Conservation (phyloP, 2,329 filamentous ascomycete species). For the Aspergillus clavatus region DNA sequence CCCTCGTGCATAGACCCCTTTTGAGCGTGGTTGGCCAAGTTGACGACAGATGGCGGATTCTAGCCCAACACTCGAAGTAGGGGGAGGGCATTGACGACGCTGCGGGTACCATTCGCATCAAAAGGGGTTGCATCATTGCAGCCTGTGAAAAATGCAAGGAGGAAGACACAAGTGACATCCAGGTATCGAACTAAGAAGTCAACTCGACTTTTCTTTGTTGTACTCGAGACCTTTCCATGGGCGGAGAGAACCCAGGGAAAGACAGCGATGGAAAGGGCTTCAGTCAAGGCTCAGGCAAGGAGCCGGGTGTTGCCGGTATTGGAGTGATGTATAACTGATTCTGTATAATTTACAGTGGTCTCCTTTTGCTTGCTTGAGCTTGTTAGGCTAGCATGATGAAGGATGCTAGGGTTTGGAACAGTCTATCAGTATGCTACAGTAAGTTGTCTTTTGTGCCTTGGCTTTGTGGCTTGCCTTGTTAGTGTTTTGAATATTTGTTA, state of each 20-base stretch:
- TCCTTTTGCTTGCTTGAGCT: not conserved
- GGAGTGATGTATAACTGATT: too few species aligned
- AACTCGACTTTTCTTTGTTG: too few species aligned
- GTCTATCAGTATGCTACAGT: not conserved
- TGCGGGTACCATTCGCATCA: not conserved
- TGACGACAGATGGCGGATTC: not conserved
- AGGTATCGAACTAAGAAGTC: too few species aligned
- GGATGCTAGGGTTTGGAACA: not conserved
- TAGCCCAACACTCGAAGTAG: not conserved
- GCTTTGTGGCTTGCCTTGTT: too few species aligned
- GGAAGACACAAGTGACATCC: too few species aligned
- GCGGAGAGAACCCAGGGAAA: too few species aligned
- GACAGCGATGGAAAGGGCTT: too few species aligned
- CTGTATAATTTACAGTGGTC: too few species aligned
- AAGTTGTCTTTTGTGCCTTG: not conserved
- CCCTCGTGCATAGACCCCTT: conserved; percentile 18
- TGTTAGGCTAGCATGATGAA: not conserved
- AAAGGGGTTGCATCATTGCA: not conserved
- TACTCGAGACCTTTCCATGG: too few species aligned
- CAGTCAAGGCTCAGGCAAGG: too few species aligned
- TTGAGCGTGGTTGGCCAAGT: not conserved
- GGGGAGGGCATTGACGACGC: conserved; percentile 6
- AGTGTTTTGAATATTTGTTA: too few species aligned
- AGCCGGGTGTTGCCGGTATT: too few species aligned
- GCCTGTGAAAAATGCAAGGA: not conserved